Percentiles rank a stretch among this genome's conserved stretches.
phyloP scores from a whole-genome alignment of 495 filamentous ascomycete genomes.

The Xylaria curta region DNA sequence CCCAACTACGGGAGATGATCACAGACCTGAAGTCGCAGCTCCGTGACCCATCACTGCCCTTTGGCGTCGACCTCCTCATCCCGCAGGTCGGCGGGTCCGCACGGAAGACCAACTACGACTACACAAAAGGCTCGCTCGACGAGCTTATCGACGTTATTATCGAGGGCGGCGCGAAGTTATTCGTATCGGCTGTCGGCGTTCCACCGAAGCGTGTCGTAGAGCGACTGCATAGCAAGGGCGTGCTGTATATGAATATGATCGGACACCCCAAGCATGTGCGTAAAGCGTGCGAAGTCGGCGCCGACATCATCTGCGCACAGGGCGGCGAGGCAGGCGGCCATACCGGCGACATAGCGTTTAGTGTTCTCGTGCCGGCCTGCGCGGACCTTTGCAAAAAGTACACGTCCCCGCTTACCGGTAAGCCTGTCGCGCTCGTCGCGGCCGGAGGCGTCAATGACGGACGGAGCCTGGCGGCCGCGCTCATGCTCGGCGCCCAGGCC shows the following conservation, averaged over 20 bases:
- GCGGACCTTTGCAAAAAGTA: slow-evolving; percentile 72
- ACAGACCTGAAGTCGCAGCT: slow-evolving; percentile 86
- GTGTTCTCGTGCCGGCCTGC: slow-evolving; percentile 75
- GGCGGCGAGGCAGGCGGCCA: slow-evolving; percentile 72
- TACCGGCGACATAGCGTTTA: slow-evolving; percentile 67
- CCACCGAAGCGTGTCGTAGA: slow-evolving; percentile 86
- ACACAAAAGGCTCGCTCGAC: slow-evolving; percentile 95
- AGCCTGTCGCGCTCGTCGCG: slow-evolving; percentile 86
- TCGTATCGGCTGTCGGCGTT: slow-evolving; percentile 93
- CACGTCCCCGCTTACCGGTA: slow-evolving; percentile 82
- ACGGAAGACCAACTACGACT: slow-evolving; percentile 95
- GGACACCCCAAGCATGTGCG: slow-evolving; percentile 95
- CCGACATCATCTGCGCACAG: slow-evolving; percentile 75
- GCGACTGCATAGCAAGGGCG: slow-evolving; percentile 76
- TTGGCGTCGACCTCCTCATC: slow-evolving; percentile 92
- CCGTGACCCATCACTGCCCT: slow-evolving; percentile 88
- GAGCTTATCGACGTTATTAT: slow-evolving; percentile 90
- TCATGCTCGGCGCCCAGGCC: slow-evolving; percentile 86
- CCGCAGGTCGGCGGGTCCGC: slow-evolving; percentile 91
- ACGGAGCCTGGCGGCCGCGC: slow-evolving; percentile 80
- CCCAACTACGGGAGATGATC: slow-evolving; percentile 91
- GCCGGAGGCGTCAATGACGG: slow-evolving; percentile 93
- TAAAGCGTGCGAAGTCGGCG: slow-evolving; percentile 85
- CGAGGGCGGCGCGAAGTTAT: slow-evolving; percentile 81
- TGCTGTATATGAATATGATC: slow-evolving; percentile 99